A percentile compares a stretch with the other conserved stretches of the same genome.
phyloP scores from a whole-genome alignment of 306 rosid species.

The Castanospermum australe region DNA sequence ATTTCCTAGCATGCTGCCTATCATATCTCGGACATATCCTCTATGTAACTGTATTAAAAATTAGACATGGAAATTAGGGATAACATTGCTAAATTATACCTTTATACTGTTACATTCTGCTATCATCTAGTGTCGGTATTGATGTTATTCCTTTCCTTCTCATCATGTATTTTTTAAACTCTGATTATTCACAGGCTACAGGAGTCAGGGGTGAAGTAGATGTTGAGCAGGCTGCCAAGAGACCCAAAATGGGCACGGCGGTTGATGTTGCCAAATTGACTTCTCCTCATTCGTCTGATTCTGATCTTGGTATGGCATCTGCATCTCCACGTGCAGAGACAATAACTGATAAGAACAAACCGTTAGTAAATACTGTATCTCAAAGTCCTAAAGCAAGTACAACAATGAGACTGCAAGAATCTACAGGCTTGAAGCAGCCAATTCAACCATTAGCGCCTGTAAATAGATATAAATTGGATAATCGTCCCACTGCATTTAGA shows the following conservation, averaged over 20 bases:
- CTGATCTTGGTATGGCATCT: slow-evolving; percentile 40
- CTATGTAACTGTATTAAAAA: not conserved
- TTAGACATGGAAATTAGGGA: slow-evolving; percentile 4
- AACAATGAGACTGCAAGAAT: slow-evolving; percentile 47
- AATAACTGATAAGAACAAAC: slow-evolving; percentile 51
- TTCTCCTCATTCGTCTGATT: slow-evolving; percentile 55
- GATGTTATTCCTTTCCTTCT: not conserved
- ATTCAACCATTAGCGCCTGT: slow-evolving; percentile 48
- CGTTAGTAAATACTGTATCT: slow-evolving; percentile 35
- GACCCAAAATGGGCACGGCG: slow-evolving; percentile 56
- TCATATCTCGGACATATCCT: too few species aligned
- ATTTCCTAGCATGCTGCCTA: too few species aligned
- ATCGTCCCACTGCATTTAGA: slow-evolving; percentile 77
- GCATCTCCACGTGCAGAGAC: slow-evolving; percentile 50
- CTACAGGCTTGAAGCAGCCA: slow-evolving; percentile 57
- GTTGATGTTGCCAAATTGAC: slow-evolving; percentile 56
- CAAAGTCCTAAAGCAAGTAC: slow-evolving; percentile 63
- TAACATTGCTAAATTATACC: not conserved
- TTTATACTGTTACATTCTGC: not conserved
- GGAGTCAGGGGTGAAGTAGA: slow-evolving; percentile 67
- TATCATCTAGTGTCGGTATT: slow-evolving; percentile 21
- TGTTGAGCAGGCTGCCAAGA: slow-evolving; percentile 68
- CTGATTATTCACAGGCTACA: slow-evolving; percentile 58
- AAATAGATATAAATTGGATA: slow-evolving; percentile 79
- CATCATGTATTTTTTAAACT: slow-evolving; percentile 22